Evolutionary conservation across 371 early-diverging fungal genomes (phyloP).

Genomic region (Apophysomyces trapeziformis): DNA sequence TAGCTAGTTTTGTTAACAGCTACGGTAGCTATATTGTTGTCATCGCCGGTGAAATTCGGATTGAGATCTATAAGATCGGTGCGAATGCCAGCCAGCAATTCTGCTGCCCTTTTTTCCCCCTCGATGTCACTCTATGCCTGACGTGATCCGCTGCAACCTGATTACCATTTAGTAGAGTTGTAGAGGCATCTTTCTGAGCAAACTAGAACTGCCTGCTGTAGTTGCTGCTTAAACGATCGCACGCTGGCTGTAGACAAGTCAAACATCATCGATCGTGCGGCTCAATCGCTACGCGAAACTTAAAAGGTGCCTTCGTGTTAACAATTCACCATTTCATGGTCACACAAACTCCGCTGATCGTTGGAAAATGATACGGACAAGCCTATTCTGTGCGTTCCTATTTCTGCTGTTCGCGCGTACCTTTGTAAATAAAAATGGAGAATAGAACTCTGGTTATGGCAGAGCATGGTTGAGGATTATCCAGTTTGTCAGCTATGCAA

Average conservation of each 20-base stretch:
- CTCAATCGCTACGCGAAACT: not conserved
- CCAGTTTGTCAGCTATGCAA: too few species aligned
- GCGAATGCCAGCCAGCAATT: constrained; percentile 67
- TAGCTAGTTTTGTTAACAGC: constrained; percentile 25
- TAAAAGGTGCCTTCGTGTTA: too few species aligned
- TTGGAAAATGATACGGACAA: too few species aligned
- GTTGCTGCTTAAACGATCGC: constrained; percentile 31
- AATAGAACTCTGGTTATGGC: too few species aligned
- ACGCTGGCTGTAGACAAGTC: constrained; percentile 18
- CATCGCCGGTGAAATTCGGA: constrained; percentile 13
- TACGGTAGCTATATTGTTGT: constrained; percentile 1
- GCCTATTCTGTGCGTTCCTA: too few species aligned
- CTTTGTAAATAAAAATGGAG: too few species aligned
- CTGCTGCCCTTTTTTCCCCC: constrained; percentile 63
- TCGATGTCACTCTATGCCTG: not conserved
- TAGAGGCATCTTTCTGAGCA: constrained; percentile 73
- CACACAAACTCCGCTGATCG: too few species aligned
- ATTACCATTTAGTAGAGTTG: constrained; percentile 73
- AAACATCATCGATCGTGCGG: not conserved
- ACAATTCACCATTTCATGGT: too few species aligned
- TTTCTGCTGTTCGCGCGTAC: too few species aligned
- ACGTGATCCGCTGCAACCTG: not conserved
- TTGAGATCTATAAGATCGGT: constrained; percentile 17
- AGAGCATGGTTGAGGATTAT: too few species aligned
- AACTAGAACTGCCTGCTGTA: constrained; percentile 59